phyloP scores from a whole-genome alignment of 208 protist species.

The Trypanosoma rangeli region DNA sequence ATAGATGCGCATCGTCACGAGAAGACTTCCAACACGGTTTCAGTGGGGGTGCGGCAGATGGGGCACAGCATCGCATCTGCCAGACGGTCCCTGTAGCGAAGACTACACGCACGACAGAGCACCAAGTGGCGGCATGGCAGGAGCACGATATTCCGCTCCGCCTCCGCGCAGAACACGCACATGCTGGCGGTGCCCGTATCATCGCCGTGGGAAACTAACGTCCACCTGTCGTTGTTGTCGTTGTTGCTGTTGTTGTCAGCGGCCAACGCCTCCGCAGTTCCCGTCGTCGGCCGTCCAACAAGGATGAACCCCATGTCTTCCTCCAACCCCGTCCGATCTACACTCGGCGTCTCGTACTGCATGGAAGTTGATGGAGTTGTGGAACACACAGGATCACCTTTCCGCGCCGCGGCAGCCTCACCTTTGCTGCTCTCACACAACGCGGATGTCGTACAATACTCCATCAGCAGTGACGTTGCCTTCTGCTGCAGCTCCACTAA shows the following conservation, averaged over 20 bases:
- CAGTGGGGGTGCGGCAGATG: conserved; percentile 38
- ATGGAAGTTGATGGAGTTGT: background rate
- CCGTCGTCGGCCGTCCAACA: background rate
- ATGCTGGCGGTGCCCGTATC: conserved; percentile 1
- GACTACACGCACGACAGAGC: conserved; percentile 49
- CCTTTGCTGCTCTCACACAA: background rate
- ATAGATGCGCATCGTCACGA: background rate
- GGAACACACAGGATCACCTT: background rate
- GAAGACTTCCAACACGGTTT: conserved; percentile 35
- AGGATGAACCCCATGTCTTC: background rate
- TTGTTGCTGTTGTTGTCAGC: background rate
- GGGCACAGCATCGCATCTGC: conserved; percentile 54
- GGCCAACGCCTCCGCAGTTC: background rate
- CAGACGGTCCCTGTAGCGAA: conserved; percentile 40
- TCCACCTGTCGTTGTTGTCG: background rate
- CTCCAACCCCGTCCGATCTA: too few species aligned
- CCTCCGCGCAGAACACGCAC: conserved; percentile 57
- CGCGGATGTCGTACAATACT: conserved; percentile 5
- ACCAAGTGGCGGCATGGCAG: conserved; percentile 68
- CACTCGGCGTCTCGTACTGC: too few species aligned
- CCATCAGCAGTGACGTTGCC: conserved; percentile 7
- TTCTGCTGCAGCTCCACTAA: conserved; percentile 28
- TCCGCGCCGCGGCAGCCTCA: background rate
- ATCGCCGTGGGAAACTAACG: background rate
- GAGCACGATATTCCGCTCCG: conserved; percentile 35